These are phyloP conservation scores for Macrophomina tecta DNA, from an alignment of 2,329 filamentous ascomycete genomes.

Conservation along the genomic window DNA sequence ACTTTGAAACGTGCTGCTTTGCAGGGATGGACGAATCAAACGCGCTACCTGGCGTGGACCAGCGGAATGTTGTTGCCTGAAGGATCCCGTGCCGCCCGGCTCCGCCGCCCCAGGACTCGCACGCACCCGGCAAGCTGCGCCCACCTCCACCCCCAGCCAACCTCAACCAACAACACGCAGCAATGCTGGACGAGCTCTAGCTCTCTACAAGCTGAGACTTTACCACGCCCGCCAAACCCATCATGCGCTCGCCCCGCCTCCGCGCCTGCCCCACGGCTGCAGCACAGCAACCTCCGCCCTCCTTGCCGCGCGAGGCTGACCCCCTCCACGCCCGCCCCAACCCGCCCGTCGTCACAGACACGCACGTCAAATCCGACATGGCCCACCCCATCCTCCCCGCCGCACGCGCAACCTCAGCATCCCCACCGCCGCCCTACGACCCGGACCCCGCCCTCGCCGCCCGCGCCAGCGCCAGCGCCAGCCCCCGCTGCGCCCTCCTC, in stretches of 20 bases:
- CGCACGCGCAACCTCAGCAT: not conserved
- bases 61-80: too few relatives aligned
- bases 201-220: not conserved
- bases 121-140: too few relatives aligned
- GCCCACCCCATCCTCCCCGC: not conserved
- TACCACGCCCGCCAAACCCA: not conserved
- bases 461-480: not conserved
- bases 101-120: too few relatives aligned
- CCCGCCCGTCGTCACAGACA: not conserved
- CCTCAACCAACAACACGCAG: not conserved
- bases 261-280: not conserved
- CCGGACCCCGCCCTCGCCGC: too few relatives aligned
- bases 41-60: too few relatives aligned
- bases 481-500: not conserved
- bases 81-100: too few relatives aligned
- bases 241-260: not conserved
- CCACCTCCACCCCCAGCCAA: not conserved
- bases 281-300: not conserved
- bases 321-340: not conserved
- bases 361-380: not conserved
- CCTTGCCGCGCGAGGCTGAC: not conserved
- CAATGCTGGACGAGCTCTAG: not conserved
- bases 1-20: too few relatives aligned
- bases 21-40: too few relatives aligned
- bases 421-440: too few relatives aligned